Base-by-base conservation (phyloP, 2,329 filamentous ascomycete genomes). In the Periglandula ipomoeae region DNA sequence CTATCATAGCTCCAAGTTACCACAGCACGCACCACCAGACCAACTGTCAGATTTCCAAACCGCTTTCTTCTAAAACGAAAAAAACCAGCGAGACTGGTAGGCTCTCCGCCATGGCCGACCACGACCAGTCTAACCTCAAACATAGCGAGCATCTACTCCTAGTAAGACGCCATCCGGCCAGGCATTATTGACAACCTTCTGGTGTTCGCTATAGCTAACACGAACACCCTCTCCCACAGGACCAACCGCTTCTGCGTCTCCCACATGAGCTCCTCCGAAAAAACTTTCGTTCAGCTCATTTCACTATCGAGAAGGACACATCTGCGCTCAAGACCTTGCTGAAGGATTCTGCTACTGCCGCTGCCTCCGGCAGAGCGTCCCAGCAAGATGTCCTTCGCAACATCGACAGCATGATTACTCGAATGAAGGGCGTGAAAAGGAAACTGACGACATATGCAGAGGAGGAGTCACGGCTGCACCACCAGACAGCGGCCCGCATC, bases 231-330 rank as follows among this genome's bases (percentile, higher is more conserved):
- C 15, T 22, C 15, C 13, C 15, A 17, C 24, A 91, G 89, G 93
- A 98, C 63, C 91, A 97, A 78, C 86, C 91, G 4, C 85, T 97
- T 56, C 82, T 98, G 56, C 89, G 90, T 30, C 81, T 97, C 20
- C 93, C 93, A 17, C 85, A 91, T 68, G 93, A 97, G 65, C 85
- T 96, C 50, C 83, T 94, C 20, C 85, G 89, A 49, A 91, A 93
- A 65, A 97, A 95, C 70, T 94, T 97, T 70, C 93, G 95, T 60
- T 82, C 84, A 3, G 86, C 86, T 39, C 87, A 89, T 64, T 82
- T 85, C 61, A 74, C 80, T 54, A 79, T 89, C 64, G 87, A 91
- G 62, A 84, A 83, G 62, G 81, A 87, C 57, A 81, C 79, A 53
- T 74, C 75, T 17, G 73, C 74, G 44, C 69, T 89, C 54, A 81